Percentiles rank a stretch among this genome's conserved stretches.
Conservation (phyloP, 352 stramenopile genomes). For the Hyaloperonospora brassicae region DNA sequence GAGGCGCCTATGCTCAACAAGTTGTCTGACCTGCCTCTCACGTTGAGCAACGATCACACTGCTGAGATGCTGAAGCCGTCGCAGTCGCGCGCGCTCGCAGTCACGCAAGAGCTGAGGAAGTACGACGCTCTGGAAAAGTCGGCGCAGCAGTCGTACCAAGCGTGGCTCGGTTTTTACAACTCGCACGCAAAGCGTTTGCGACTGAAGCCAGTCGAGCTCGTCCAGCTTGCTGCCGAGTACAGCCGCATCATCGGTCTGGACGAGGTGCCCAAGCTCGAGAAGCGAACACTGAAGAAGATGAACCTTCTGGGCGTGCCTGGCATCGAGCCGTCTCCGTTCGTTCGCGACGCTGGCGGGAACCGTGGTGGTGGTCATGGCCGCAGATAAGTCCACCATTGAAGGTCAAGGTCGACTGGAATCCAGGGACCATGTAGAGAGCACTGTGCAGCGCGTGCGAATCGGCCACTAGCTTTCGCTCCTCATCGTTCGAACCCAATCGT, state of each 20-base stretch:
- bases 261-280: conserved; percentile 69
- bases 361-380: conserved; percentile 17
- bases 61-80: conserved; percentile 26
- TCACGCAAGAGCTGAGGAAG: conserved; percentile 91
- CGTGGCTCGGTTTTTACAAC: conserved; percentile 94
- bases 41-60: conserved; percentile 46
- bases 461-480: no score
- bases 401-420: no score
- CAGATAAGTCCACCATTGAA: conserved; percentile 14
- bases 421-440: no score
- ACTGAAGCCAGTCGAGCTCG: conserved; percentile 43
- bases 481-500: no score
- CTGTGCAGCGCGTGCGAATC: no score
- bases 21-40: conserved; percentile 58
- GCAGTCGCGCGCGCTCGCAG: conserved; percentile 32
- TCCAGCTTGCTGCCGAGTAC: conserved; percentile 69
- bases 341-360: conserved; percentile 20
- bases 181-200: conserved; percentile 52
- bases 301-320: conserved; percentile 74
- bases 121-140: conserved; percentile 70
- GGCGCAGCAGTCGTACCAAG: conserved; percentile 87
- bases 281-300: conserved; percentile 45
- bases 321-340: conserved; percentile 43
- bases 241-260: conserved; percentile 45
- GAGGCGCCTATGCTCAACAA: conserved; percentile 68